Evolutionary conservation across 2,329 filamentous ascomycete genomes (phyloP).

Genomic region (Penicillium glabrum): DNA sequence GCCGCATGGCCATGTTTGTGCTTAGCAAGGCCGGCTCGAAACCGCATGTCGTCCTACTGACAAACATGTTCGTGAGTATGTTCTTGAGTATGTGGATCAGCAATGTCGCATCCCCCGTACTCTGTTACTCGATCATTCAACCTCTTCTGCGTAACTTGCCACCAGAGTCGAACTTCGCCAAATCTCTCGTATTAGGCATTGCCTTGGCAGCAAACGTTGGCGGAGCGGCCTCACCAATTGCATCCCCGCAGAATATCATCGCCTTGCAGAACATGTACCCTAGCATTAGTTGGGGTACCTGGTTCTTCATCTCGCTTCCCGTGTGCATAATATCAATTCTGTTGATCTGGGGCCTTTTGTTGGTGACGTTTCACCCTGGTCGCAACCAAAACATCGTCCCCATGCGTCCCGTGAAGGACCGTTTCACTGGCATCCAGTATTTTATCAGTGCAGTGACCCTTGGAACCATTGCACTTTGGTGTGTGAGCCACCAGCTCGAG

Average conservation of each 20-base stretch:
- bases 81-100: constrained; percentile 99
- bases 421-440: constrained; percentile 84
- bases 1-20: constrained; percentile 93
- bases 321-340: constrained; percentile 87
- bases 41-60: constrained; percentile 84
- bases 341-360: constrained; percentile 82
- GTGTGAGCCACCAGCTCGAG: constrained; percentile 85
- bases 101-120: constrained; percentile 93
- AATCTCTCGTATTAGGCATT: constrained; percentile 92
- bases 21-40: constrained; percentile 93
- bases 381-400: constrained; percentile 86
- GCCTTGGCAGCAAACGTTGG: constrained; percentile 94
- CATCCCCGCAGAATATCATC: constrained; percentile 95
- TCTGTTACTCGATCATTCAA: constrained; percentile 98
- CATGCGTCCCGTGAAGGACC: constrained; percentile 85
- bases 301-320: constrained; percentile 95
- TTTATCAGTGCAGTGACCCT: constrained; percentile 86
- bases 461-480: constrained; percentile 86
- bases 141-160: constrained; percentile 93
- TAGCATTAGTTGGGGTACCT: constrained; percentile 86
- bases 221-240: constrained; percentile 93
- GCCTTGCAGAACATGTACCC: constrained; percentile 95
- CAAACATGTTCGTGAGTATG: constrained; percentile 97
- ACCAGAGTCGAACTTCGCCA: constrained; percentile 87
- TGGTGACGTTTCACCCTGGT: constrained; percentile 81